phyloP scores from a whole-genome alignment of 2,329 filamentous ascomycete species.

The Thielaviopsis ethacetica region DNA sequence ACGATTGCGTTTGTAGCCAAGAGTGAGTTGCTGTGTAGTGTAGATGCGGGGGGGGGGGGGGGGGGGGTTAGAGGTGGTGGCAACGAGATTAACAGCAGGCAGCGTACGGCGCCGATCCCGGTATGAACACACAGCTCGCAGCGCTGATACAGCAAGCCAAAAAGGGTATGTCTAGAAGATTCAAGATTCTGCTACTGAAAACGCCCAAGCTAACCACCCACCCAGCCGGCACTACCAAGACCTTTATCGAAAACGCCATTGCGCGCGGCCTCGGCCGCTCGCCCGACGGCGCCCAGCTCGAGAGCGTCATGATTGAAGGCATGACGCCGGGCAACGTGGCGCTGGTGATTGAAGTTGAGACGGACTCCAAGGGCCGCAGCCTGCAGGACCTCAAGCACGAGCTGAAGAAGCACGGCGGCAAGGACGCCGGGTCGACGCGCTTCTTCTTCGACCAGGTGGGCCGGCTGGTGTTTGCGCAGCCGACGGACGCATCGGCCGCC shows the following conservation, averaged over 20 bases:
- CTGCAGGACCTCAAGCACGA: constrained; percentile 55
- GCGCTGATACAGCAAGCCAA: constrained; percentile 61
- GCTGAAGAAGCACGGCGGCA: constrained; percentile 57
- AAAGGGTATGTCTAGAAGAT: constrained; percentile 45
- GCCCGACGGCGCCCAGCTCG: constrained; percentile 56
- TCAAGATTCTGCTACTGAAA: too few relatives aligned
- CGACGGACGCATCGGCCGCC: not conserved
- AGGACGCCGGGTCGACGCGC: constrained; percentile 47
- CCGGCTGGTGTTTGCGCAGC: constrained; percentile 48
- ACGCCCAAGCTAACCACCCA: not conserved
- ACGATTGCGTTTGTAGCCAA: constrained; percentile 62
- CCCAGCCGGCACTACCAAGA: constrained; percentile 61
- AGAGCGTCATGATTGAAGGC: constrained; percentile 61
- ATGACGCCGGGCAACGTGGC: constrained; percentile 64
- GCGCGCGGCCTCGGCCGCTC: constrained; percentile 79
- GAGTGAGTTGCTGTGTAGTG: constrained; percentile 28
- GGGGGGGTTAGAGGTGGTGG: too few relatives aligned
- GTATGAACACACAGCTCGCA: constrained; percentile 60
- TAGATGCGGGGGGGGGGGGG: too few relatives aligned
- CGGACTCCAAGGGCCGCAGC: constrained; percentile 60
- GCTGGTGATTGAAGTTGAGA: constrained; percentile 70
- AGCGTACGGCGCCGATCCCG: constrained; percentile 23
- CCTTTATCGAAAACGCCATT: constrained; percentile 69
- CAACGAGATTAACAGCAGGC: not conserved
- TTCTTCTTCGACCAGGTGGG: constrained; percentile 80